Evolutionary conservation across 73 alveolate species (phyloP).

Genomic region (Breviolum minutum): DNA sequence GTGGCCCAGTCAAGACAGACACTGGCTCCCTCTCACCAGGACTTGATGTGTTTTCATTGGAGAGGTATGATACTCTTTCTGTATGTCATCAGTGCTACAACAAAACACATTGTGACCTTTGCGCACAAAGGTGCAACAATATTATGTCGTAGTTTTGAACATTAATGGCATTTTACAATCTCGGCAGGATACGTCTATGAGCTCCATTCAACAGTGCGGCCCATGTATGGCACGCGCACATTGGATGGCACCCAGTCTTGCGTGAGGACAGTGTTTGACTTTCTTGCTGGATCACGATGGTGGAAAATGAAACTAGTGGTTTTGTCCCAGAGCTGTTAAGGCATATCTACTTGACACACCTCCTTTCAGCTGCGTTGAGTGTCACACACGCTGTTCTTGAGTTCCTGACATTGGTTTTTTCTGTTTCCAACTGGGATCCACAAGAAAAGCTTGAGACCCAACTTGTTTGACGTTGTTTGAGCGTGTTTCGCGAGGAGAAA

Average conservation of each 20-base stretch:
- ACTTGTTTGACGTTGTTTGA: neutral
- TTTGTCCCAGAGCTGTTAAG: too few species aligned
- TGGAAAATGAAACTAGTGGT: too few species aligned
- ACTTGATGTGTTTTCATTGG: neutral
- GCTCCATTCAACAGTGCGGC: conserved; percentile 67
- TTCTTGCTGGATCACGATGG: too few species aligned
- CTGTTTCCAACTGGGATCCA: too few species aligned
- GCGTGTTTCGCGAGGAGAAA: conserved; percentile 36
- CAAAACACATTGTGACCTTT: neutral
- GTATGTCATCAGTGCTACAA: neutral
- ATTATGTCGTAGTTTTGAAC: neutral
- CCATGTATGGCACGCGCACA: conserved; percentile 75
- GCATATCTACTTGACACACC: too few species aligned
- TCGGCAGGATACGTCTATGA: conserved; percentile 39
- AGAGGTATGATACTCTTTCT: too few species aligned
- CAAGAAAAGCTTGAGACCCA: too few species aligned
- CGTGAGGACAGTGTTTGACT: conserved; percentile 21
- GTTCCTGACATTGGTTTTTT: too few species aligned
- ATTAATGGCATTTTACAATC: neutral
- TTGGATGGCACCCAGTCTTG: conserved; percentile 78
- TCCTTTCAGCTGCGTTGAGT: too few species aligned
- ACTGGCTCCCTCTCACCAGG: conserved; percentile 86
- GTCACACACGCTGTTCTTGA: too few species aligned
- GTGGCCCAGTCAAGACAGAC: conserved; percentile 88
- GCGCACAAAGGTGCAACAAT: neutral